A percentile compares a stretch with the other conserved stretches of the same genome.
Evolutionary conservation across 768 basidiomycete genomes (phyloP).

Genomic region (Sporobolomyces phaffii): DNA sequence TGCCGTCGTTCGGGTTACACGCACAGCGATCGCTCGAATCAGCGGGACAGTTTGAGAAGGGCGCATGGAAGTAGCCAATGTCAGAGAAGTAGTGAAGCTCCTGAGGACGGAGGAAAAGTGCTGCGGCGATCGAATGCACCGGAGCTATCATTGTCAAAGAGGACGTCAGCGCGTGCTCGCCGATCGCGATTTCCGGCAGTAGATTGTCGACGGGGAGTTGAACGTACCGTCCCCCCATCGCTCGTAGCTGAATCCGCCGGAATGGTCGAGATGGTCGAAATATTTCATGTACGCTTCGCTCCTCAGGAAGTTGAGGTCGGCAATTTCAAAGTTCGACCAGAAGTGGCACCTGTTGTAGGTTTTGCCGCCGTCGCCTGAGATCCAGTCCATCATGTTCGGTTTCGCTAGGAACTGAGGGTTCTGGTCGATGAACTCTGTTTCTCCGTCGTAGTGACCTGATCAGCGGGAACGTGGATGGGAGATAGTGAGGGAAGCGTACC

Average conservation of each 20-base stretch:
- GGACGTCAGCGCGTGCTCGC: not conserved
- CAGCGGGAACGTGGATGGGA: conserved; percentile 35
- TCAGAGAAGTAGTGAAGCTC: conserved; percentile 91
- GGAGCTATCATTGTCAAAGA: conserved; percentile 53
- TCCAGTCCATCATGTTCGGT: conserved; percentile 64
- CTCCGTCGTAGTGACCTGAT: too few relatives aligned
- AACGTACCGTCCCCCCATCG: conserved; percentile 66
- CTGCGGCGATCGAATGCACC: conserved; percentile 81
- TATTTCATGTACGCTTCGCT: conserved; percentile 71
- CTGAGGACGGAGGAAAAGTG: conserved; percentile 77
- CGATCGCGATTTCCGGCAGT: too few relatives aligned
- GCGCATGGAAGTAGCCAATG: conserved; percentile 52
- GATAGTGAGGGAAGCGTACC: conserved; percentile 45
- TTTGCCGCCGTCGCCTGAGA: conserved; percentile 65
- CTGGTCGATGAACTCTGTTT: conserved; percentile 60
- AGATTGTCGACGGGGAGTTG: too few relatives aligned
- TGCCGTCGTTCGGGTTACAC: conserved; percentile 8
- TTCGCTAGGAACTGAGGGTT: conserved; percentile 60
- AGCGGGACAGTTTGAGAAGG: conserved; percentile 19
- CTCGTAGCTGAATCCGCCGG: conserved; percentile 66
- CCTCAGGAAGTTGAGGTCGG: conserved; percentile 74
- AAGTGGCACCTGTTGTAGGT: conserved; percentile 58
- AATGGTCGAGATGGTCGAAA: conserved; percentile 71
- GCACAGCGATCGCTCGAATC: not conserved
- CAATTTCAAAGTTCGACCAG: conserved; percentile 55